Conservation (phyloP, 805 yeast species). For the Pichia membranifaciens region DNA sequence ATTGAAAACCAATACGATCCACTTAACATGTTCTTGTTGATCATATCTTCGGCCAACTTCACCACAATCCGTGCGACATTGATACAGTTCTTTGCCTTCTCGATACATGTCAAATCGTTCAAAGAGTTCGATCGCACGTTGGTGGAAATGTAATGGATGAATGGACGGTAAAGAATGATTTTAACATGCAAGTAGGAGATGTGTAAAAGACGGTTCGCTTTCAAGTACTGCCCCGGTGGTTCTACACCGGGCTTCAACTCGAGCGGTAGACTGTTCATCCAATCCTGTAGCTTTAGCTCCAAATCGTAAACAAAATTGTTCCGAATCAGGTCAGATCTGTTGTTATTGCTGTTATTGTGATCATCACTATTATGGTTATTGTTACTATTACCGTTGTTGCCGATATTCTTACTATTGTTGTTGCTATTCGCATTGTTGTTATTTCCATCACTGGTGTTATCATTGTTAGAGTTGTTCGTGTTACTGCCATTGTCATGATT, state of each 20-base stretch:
- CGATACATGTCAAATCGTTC: conserved; percentile 55
- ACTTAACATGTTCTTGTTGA: conserved; percentile 58
- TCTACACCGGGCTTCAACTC: conserved; percentile 68
- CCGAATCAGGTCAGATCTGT: conserved; percentile 30
- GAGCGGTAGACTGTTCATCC: conserved; percentile 66
- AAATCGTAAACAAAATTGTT: conserved; percentile 48
- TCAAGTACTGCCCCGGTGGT: conserved; percentile 59
- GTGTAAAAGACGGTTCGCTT: conserved; percentile 71
- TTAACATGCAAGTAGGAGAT: conserved; percentile 71
- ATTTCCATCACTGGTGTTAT: not conserved
- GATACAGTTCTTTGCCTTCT: conserved; percentile 77
- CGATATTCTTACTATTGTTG: not conserved
- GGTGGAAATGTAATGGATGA: conserved; percentile 74
- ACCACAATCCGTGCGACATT: conserved; percentile 80
- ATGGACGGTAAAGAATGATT: conserved; percentile 79
- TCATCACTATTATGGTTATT: not conserved
- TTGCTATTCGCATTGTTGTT: not conserved
- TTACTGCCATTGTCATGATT: not conserved
- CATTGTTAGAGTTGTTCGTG: not conserved
- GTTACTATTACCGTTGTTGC: not conserved
- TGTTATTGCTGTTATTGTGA: conserved; percentile 14
- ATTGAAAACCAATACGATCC: conserved; percentile 92
- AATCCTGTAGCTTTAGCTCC: conserved; percentile 61
- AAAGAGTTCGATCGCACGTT: conserved; percentile 31
- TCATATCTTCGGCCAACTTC: conserved; percentile 74